These are phyloP conservation scores for Leccinum angustisporum DNA, from an alignment of 1,284 basidiomycete species.

Conservation along the genomic window DNA sequence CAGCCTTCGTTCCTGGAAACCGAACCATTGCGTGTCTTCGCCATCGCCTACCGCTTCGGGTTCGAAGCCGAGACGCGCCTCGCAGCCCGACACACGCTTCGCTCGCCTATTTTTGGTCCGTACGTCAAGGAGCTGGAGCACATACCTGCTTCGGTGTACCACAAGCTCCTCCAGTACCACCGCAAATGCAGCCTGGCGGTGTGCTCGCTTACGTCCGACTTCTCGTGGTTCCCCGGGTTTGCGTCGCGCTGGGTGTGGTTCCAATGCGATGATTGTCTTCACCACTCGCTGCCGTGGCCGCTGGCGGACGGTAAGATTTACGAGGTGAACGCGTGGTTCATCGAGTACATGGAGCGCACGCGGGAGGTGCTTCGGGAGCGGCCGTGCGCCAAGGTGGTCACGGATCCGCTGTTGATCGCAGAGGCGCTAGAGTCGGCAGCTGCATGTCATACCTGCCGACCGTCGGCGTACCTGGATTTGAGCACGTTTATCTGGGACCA, in stretches of 20 bases:
- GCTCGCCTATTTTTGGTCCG: slow-evolving; percentile 33
- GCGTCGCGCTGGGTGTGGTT: slow-evolving; percentile 40
- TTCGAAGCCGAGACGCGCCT: slow-evolving; percentile 29
- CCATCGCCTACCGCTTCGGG: slow-evolving; percentile 34
- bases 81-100: slow-evolving; percentile 33
- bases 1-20: slow-evolving; percentile 27
- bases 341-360: slow-evolving; percentile 35
- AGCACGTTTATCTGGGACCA: slow-evolving; percentile 34
- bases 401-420: slow-evolving; percentile 30
- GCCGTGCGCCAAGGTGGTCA: slow-evolving; percentile 32
- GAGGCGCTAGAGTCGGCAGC: slow-evolving; percentile 32
- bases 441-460: slow-evolving; percentile 30
- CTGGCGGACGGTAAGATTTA: slow-evolving; percentile 37
- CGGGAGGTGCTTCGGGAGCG: slow-evolving; percentile 32
- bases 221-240: slow-evolving; percentile 38
- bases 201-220: slow-evolving; percentile 35
- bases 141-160: slow-evolving; percentile 35
- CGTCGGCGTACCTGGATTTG: slow-evolving; percentile 31
- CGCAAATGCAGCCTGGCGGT: slow-evolving; percentile 35
- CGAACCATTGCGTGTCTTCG: slow-evolving; percentile 34
- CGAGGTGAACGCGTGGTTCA: slow-evolving; percentile 36
- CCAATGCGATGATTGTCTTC: slow-evolving; percentile 36
- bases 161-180: slow-evolving; percentile 37
- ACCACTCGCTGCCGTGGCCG: slow-evolving; percentile 34
- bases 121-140: slow-evolving; percentile 37